Conservation (phyloP, 257 asterid genomes). For the Mitragyna speciosa region DNA sequence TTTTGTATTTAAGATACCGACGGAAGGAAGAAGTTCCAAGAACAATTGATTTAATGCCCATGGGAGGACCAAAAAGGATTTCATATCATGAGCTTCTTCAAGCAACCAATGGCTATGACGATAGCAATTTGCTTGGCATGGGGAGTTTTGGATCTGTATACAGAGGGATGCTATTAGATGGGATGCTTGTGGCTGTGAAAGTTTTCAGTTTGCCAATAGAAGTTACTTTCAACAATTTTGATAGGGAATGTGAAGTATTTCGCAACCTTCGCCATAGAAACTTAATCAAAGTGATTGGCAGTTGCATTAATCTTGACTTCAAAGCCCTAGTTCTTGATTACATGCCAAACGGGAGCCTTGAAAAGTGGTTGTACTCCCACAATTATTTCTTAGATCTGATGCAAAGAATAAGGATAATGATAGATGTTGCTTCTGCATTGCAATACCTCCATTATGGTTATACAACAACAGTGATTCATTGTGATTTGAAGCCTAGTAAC, state of each 20-base stretch:
- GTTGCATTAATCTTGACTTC: slow-evolving; percentile 4
- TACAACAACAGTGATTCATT: background rate
- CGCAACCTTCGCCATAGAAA: slow-evolving; percentile 7
- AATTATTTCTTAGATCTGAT: background rate
- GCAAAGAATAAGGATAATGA: background rate
- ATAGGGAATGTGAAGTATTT: background rate
- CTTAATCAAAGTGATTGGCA: background rate
- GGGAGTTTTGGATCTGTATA: background rate
- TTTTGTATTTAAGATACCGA: background rate
- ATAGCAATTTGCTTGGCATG: background rate
- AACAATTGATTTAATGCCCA: background rate
- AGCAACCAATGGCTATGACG: background rate
- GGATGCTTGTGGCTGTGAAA: background rate
- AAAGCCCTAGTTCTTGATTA: slow-evolving; percentile 2
- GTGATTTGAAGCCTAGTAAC: slow-evolving; percentile 13
- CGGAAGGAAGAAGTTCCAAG: background rate
- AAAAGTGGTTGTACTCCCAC: slow-evolving; percentile 7
- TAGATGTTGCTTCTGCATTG: slow-evolving; percentile 8
- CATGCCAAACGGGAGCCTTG: slow-evolving; percentile 14
- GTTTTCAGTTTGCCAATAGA: background rate
- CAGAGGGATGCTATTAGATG: background rate
- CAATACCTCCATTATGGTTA: slow-evolving; percentile 13
- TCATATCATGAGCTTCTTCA: slow-evolving; percentile 8
- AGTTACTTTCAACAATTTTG: background rate
- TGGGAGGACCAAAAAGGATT: background rate